Evolutionary conservation across 768 basidiomycete species (phyloP).

Genomic region (Agrocybe praecox): DNA sequence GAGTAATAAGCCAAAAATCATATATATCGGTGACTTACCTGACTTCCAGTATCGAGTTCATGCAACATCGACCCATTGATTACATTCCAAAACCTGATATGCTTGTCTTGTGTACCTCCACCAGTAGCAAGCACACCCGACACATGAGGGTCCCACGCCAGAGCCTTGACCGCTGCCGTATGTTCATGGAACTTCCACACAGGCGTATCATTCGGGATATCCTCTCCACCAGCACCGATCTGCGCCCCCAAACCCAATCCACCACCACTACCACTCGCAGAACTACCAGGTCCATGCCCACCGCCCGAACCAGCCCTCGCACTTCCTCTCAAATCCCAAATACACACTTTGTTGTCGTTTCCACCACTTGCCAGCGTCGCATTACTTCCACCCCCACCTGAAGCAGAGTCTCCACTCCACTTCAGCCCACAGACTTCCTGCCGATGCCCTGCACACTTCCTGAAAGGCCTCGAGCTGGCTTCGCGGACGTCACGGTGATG

Average conservation of each 20-base stretch:
- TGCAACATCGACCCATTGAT: conserved; percentile 81
- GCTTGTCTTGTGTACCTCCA: conserved; percentile 98
- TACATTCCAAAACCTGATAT: conserved; percentile 97
- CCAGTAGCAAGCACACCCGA: conserved; percentile 90
- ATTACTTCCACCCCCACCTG: conserved; percentile 32
- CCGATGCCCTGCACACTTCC: conserved; percentile 70
- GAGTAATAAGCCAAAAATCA: conserved; percentile 8
- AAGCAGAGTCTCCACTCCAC: conserved; percentile 64
- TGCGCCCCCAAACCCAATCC: conserved; percentile 24
- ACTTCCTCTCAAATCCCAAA: conserved; percentile 88
- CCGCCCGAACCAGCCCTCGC: conserved; percentile 36
- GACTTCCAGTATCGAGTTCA: conserved; percentile 93
- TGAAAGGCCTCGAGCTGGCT: conserved; percentile 61
- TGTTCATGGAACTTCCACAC: conserved; percentile 97
- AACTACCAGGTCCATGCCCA: too few species aligned
- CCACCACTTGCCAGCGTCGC: conserved; percentile 89
- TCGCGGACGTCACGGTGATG: conserved; percentile 93
- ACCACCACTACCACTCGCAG: conserved; percentile 14
- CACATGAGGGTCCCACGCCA: conserved; percentile 98
- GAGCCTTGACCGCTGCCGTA: conserved; percentile 94
- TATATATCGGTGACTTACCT: conserved; percentile 54
- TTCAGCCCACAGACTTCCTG: conserved; percentile 97
- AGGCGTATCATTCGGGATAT: conserved; percentile 56
- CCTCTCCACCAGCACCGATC: conserved; percentile 26
- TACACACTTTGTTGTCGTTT: conserved; percentile 98